A percentile compares a stretch with the other conserved stretches of the same genome.
Conservation (phyloP, 176 grass and related monocot genomes). For the Phragmites australis region DNA sequence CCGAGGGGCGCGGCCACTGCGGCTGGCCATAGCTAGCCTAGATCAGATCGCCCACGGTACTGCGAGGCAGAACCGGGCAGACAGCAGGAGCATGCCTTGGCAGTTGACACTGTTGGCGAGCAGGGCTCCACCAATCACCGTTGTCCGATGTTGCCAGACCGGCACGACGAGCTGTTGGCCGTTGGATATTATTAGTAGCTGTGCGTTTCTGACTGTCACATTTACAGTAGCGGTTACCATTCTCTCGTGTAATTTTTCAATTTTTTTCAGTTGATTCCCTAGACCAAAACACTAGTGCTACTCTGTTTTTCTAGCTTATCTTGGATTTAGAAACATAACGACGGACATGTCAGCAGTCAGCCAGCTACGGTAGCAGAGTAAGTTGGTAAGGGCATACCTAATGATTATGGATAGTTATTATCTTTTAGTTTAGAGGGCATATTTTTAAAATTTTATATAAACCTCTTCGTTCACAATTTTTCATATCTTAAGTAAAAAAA, state of each 20-base stretch:
- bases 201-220: not conserved
- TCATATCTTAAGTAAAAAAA: too few species aligned
- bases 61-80: not conserved
- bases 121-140: too few species aligned
- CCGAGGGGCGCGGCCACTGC: too few species aligned
- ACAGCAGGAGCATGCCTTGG: not conserved
- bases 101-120: not conserved
- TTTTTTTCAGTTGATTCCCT: not conserved
- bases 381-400: too few species aligned
- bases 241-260: not conserved
- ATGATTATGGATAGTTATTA: too few species aligned
- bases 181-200: not conserved
- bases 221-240: not conserved
- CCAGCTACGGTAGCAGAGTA: too few species aligned
- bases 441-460: too few species aligned
- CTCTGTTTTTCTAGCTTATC: too few species aligned
- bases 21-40: too few species aligned
- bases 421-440: too few species aligned
- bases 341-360: not conserved
- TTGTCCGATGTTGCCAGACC: not conserved
- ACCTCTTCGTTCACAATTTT: too few species aligned
- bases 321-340: not conserved
- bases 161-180: not conserved
- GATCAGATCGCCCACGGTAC: not conserved
- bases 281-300: not conserved